Evolutionary conservation across 148 eudicot species (phyloP).

Genomic region (Polygonum aviculare): DNA sequence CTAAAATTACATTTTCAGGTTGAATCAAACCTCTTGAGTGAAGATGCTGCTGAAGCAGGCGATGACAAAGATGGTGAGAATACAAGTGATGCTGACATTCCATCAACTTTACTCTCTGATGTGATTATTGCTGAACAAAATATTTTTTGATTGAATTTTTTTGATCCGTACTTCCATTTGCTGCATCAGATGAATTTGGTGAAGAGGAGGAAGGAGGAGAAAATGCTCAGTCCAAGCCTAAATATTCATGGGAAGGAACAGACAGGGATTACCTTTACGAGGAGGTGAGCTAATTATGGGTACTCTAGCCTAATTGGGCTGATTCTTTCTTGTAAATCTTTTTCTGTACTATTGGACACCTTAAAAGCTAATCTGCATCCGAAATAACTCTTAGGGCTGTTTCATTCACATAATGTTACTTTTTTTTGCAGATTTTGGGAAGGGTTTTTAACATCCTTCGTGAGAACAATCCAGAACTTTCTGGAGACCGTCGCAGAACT

Average conservation of each 20-base stretch:
- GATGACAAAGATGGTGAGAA: constrained; percentile 12
- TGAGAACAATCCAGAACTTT: constrained; percentile 95
- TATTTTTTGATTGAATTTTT: neutral
- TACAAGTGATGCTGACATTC: neutral
- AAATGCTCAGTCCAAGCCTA: constrained; percentile 9
- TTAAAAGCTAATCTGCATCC: neutral
- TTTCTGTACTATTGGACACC: neutral
- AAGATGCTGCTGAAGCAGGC: constrained; percentile 13
- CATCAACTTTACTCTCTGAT: neutral
- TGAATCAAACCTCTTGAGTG: constrained; percentile 9
- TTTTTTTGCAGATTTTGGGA: constrained; percentile 62
- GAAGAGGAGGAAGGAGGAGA: constrained; percentile 36
- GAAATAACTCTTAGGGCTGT: neutral
- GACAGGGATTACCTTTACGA: constrained; percentile 34
- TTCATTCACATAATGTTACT: neutral
- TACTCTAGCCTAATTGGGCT: neutral
- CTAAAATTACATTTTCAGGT: constrained; percentile 9
- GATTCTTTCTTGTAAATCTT: neutral
- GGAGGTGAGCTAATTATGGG: constrained; percentile 22
- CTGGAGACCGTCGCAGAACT: constrained; percentile 88
- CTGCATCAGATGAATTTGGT: neutral
- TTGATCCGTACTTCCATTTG: neutral
- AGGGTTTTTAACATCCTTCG: constrained; percentile 85
- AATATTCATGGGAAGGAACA: constrained; percentile 36
- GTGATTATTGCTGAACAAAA: neutral